A percentile compares a stretch with the other conserved stretches of the same genome.
phyloP scores from a whole-genome alignment of 1,284 basidiomycete genomes.

The Thelephora terrestris region DNA sequence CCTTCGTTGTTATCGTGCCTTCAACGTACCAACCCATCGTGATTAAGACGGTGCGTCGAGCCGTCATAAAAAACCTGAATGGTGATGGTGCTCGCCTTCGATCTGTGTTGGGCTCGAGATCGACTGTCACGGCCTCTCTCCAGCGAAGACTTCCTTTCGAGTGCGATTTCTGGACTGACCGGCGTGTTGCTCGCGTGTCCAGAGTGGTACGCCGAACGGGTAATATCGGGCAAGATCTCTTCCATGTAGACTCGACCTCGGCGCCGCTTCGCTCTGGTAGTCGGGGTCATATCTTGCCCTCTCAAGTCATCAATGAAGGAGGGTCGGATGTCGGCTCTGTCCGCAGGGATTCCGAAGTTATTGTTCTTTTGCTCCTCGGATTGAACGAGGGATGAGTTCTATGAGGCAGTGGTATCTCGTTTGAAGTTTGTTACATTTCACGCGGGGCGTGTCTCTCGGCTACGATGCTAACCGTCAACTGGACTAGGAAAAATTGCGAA shows the following conservation, averaged over 20 bases:
- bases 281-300: no score
- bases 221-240: no score
- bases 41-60: slow-evolving; percentile 72
- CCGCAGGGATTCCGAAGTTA: slow-evolving; percentile 41
- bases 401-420: no score
- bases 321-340: slow-evolving; percentile 35
- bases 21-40: not conserved
- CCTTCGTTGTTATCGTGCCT: slow-evolving; percentile 3
- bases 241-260: no score
- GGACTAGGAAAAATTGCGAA: no score
- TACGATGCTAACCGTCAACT: no score
- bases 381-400: no score
- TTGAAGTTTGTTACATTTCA: no score
- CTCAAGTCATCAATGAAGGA: no score
- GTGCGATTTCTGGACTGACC: slow-evolving; percentile 59
- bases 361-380: slow-evolving; percentile 12
- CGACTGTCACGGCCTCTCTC: slow-evolving; percentile 63
- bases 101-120: slow-evolving; percentile 76
- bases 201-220: slow-evolving; percentile 49
- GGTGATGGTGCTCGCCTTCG: slow-evolving; percentile 68
- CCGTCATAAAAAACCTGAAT: slow-evolving; percentile 65
- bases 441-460: no score
- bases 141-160: slow-evolving; percentile 64
- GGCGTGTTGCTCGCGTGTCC: slow-evolving; percentile 77
- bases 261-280: not conserved